Percentiles rank a stretch among this genome's conserved stretches.
Evolutionary conservation across 1,139 yeast genomes (phyloP).

Genomic region (Taiozyma onychis): DNA sequence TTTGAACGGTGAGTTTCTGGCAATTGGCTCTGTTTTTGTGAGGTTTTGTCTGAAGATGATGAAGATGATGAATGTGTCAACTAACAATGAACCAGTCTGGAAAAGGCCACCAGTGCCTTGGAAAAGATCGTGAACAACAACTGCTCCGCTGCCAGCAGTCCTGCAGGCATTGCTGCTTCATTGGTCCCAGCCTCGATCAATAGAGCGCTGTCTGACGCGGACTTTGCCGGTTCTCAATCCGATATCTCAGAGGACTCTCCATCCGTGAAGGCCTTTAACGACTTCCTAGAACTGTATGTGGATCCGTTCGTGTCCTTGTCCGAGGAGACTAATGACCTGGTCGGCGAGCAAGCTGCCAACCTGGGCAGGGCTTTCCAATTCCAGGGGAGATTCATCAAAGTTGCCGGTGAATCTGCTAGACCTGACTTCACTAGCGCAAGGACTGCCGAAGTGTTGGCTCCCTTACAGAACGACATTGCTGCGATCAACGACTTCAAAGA

Average conservation of each 20-base stretch:
- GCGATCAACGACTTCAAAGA: slow-evolving; percentile 65
- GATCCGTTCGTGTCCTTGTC: slow-evolving; percentile 59
- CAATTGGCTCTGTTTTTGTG: neutral
- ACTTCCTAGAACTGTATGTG: slow-evolving; percentile 46
- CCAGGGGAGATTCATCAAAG: slow-evolving; percentile 52
- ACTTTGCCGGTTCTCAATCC: slow-evolving; percentile 12
- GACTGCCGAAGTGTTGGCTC: slow-evolving; percentile 55
- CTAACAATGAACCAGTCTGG: slow-evolving; percentile 14
- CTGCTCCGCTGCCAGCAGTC: neutral
- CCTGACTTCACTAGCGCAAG: slow-evolving; percentile 54
- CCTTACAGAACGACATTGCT: slow-evolving; percentile 59
- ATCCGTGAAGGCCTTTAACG: slow-evolving; percentile 48
- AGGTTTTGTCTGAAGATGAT: neutral
- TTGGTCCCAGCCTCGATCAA: neutral
- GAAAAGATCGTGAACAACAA: slow-evolving; percentile 21
- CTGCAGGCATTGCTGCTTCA: slow-evolving; percentile 2
- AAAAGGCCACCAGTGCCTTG: slow-evolving; percentile 23
- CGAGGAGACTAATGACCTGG: slow-evolving; percentile 52
- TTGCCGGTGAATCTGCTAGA: slow-evolving; percentile 56
- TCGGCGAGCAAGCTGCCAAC: slow-evolving; percentile 52
- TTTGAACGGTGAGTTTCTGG: slow-evolving; percentile 5
- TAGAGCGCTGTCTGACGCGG: slow-evolving; percentile 13
- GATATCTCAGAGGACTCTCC: slow-evolving; percentile 32
- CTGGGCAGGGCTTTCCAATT: slow-evolving; percentile 52
- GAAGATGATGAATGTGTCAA: neutral